Base-by-base conservation (phyloP, 345 rosid genomes). In the Jatropha curcas region DNA sequence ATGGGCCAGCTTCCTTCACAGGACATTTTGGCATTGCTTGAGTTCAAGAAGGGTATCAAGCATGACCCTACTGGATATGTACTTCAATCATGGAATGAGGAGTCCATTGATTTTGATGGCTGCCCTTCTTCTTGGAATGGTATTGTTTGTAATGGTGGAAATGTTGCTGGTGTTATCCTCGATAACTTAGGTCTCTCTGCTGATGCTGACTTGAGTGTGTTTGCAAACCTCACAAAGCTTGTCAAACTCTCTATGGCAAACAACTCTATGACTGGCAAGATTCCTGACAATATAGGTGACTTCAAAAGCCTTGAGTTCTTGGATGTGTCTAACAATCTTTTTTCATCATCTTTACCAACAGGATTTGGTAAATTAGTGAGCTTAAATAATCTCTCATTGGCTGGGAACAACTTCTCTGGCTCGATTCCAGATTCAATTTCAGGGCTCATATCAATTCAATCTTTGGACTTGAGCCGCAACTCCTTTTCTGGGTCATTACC, bases 61-160 rank as follows among this genome's bases (percentile, higher is more conserved):
- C 93, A 91, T 84, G 99, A 95, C 79, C 99, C 99, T 24, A 86
- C 98, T n/a, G 97, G 98, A 45, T 95, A 81, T 86, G 97, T 95
- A 11, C 89, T 95, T 65, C 56, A 85, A 67, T 95, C 99, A 22
- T 95, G 99, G 99, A 92, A 89, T 62, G 97, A 95, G 46, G 99
- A 92, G 81, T 91, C 99, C 30, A 92, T 92, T 24, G 96, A 92
- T 74, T 95, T 95, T 70, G 81, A 92, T 76, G 99, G 99, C 24
- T 95, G 99, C 62, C 99, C 99, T 78, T 81, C 99, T 71, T 88
- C 97, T 0, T 95, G 99, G 99, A 92, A 95, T 79, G 99, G 99
- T 14, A 84, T 95, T 11, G 87, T 95, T 43, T 95, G 99, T 74
- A 95, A 91, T 73, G 94, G 89, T 16, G 97, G 87, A 37, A 91